A percentile compares a stretch with the other conserved stretches of the same genome.
These are phyloP conservation scores for Ascochyta lentis DNA, from an alignment of 2,329 filamentous ascomycete species.

Conservation along the genomic window DNA sequence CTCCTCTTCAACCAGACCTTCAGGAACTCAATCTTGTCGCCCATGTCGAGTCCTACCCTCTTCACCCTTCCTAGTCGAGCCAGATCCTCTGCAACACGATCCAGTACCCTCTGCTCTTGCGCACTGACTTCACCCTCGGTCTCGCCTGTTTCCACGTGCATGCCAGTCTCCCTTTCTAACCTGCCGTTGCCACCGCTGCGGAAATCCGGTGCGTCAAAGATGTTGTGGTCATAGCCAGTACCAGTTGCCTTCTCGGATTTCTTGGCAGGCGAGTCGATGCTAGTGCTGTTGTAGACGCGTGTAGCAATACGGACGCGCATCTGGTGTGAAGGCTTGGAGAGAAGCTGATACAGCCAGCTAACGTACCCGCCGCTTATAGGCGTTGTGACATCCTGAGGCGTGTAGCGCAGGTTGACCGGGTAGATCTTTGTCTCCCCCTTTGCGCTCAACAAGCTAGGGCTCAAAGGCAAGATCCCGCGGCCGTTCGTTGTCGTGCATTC, in stretches of 20 bases:
- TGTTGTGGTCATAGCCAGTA: constrained; percentile 41
- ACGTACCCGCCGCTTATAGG: constrained; percentile 78
- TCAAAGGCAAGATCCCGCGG: constrained; percentile 83
- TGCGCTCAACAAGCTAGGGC: constrained; percentile 74
- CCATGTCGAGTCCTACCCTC: constrained; percentile 81
- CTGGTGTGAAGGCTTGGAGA: constrained; percentile 83
- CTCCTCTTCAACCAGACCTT: constrained; percentile 66
- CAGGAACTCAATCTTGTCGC: constrained; percentile 84
- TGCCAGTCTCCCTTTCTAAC: constrained; percentile 19
- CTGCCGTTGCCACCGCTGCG: constrained; percentile 24
- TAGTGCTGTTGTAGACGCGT: constrained; percentile 59
- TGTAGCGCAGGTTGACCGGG: constrained; percentile 88
- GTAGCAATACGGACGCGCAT: constrained; percentile 92
- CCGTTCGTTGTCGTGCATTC: constrained; percentile 96
- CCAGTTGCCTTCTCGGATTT: constrained; percentile 21
- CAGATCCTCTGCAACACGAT: constrained; percentile 82
- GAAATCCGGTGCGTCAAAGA: constrained; percentile 41
- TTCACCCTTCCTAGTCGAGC: constrained; percentile 89
- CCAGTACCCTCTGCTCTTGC: constrained; percentile 72
- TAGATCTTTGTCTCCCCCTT: constrained; percentile 78
- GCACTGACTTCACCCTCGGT: constrained; percentile 29
- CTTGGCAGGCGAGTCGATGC: constrained; percentile 25
- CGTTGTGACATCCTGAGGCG: constrained; percentile 87
- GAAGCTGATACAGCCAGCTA: constrained; percentile 82
- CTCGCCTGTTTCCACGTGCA: constrained; percentile 22